A percentile compares a stretch with the other conserved stretches of the same genome.
These are phyloP conservation scores for Russula abietina DNA, from an alignment of 768 basidiomycete genomes.

Conservation along the genomic window DNA sequence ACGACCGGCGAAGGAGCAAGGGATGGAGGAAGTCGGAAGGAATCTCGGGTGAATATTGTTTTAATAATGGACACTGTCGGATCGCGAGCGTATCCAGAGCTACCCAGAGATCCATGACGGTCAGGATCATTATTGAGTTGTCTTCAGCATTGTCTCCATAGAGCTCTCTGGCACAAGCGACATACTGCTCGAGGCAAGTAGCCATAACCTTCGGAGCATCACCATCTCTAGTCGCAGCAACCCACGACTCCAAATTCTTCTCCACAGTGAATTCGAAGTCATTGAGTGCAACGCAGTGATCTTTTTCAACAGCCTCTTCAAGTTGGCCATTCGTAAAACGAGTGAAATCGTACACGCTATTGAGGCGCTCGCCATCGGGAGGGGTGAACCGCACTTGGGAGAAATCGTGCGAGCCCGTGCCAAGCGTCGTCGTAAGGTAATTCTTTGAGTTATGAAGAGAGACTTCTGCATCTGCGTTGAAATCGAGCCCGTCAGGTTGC, in stretches of 20 bases:
- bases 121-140: constrained; percentile 19
- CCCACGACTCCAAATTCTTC: constrained; percentile 2
- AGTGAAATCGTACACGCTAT: not conserved
- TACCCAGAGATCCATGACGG: constrained; percentile 43
- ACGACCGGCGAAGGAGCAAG: constrained; percentile 37
- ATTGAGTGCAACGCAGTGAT: not conserved
- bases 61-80: constrained; percentile 36
- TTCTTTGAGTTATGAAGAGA: not conserved
- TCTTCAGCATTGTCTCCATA: constrained; percentile 16
- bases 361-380: not conserved
- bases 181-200: constrained; percentile 8
- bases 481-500: not conserved
- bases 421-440: not conserved
- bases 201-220: not conserved
- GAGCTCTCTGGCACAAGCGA: not conserved
- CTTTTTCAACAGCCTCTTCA: not conserved
- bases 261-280: constrained; percentile 8
- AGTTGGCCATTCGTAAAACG: not conserved
- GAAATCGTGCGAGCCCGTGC: not conserved
- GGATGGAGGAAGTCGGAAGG: constrained; percentile 34
- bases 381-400: not conserved
- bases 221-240: not conserved
- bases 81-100: constrained; percentile 39
- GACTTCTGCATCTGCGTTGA: not conserved
- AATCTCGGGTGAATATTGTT: constrained; percentile 43